Evolutionary conservation across 306 rosid species (phyloP).

Genomic region (Medicago lupulina): DNA sequence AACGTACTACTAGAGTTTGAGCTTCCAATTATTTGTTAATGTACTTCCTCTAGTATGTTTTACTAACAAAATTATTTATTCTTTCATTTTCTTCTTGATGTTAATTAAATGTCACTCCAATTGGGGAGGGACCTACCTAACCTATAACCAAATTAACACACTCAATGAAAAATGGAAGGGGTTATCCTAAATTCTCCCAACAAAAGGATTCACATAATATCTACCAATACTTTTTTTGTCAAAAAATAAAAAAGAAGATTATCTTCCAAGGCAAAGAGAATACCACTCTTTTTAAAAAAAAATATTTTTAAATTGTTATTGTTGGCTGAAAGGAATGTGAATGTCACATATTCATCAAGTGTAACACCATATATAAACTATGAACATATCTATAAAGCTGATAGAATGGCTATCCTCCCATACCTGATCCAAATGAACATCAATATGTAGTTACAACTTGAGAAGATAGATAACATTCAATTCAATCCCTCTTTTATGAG

Average conservation of each 20-base stretch:
- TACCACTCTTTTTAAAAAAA: conserved; percentile 24
- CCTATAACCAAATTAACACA: neutral
- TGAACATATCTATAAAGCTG: conserved; percentile 47
- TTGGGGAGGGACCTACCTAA: neutral
- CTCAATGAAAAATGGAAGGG: neutral
- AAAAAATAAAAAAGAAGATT: neutral
- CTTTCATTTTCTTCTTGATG: neutral
- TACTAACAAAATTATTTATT: too few relatives aligned
- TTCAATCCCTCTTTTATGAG: conserved; percentile 28
- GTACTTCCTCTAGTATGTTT: too few relatives aligned
- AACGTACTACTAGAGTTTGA: too few relatives aligned
- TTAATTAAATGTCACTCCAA: neutral
- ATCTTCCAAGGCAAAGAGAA: conserved; percentile 22
- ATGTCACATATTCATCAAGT: conserved; percentile 20
- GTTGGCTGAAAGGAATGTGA: conserved; percentile 5
- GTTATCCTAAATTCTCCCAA: neutral
- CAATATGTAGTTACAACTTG: conserved; percentile 12
- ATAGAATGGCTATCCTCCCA: conserved; percentile 30
- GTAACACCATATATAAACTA: neutral
- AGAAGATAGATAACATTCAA: conserved; percentile 20
- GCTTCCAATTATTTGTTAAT: too few relatives aligned
- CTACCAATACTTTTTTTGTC: neutral
- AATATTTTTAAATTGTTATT: neutral
- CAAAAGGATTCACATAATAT: neutral
- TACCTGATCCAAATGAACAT: conserved; percentile 40